Conservation (phyloP, 345 rosid species). For the Salix caprea region DNA sequence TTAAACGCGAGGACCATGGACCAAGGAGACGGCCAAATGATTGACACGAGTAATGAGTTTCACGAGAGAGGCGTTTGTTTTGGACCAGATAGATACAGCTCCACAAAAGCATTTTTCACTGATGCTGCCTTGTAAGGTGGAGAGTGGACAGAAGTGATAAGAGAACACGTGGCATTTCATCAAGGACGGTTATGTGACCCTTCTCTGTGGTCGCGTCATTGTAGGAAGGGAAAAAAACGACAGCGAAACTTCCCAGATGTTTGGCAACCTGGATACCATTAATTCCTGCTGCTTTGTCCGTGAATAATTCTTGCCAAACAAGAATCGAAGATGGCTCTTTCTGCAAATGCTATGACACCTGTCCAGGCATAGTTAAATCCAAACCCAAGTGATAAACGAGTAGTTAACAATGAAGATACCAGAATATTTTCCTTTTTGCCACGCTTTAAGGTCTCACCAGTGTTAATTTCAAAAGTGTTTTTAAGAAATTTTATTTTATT, state of each 20-base stretch:
- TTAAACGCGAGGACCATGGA: not conserved
- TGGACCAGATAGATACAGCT: not conserved
- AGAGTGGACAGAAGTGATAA: constrained; percentile 11
- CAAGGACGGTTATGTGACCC: not conserved
- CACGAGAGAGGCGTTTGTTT: constrained; percentile 11
- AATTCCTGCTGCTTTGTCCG: not conserved
- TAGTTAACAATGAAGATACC: no score
- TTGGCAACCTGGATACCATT: not conserved
- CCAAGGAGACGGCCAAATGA: not conserved
- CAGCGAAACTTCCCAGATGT: not conserved
- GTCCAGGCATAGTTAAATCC: no score
- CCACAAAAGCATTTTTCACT: not conserved
- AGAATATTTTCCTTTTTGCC: no score
- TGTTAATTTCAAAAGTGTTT: no score
- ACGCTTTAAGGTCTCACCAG: no score
- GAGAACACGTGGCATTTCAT: not conserved
- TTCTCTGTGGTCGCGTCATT: not conserved
- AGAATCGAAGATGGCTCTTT: not conserved
- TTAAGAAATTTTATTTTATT: no score
- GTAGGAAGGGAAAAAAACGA: not conserved
- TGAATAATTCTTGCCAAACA: not conserved
- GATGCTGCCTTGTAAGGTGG: constrained; percentile 17
- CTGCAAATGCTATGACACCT: no score
- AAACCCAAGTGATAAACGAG: no score
- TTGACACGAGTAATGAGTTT: not conserved